These are phyloP conservation scores for Orychophragmus violaceus DNA, from an alignment of 345 rosid genomes.

Conservation along the genomic window DNA sequence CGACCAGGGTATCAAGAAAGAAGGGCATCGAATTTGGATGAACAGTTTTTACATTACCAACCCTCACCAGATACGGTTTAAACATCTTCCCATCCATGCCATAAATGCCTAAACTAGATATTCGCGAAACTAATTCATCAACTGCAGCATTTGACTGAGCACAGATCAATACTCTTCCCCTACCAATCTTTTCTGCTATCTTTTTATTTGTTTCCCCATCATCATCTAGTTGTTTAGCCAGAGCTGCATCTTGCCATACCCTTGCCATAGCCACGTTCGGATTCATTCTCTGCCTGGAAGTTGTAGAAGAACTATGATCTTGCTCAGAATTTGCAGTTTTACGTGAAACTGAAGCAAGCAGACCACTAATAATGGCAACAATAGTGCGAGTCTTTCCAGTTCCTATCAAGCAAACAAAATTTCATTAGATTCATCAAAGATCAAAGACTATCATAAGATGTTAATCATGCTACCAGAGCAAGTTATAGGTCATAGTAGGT, in stretches of 20 bases:
- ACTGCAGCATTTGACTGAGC: conserved; percentile 99
- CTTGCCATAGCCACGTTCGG: conserved; percentile 71
- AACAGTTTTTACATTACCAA: conserved; percentile 87
- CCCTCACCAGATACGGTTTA: conserved; percentile 93
- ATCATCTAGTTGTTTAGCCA: conserved; percentile 71
- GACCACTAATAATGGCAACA: conserved; percentile 82
- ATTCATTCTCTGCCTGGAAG: conserved; percentile 47
- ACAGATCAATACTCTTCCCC: conserved; percentile 83
- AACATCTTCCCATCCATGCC: conserved; percentile 84
- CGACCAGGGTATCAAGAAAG: conserved; percentile 89
- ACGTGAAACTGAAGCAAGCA: conserved; percentile 53
- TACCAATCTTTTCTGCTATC: conserved; percentile 40
- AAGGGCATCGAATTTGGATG: conserved; percentile 80
- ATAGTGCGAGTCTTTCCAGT: conserved; percentile 97
- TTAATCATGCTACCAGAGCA: no score
- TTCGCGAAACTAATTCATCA: conserved; percentile 90
- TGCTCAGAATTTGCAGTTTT: conserved; percentile 39
- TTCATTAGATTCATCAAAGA: neutral
- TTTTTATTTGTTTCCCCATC: conserved; percentile 42
- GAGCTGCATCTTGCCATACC: conserved; percentile 98
- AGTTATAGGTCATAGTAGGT: no score
- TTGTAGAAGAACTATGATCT: conserved; percentile 32
- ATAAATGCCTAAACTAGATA: conserved; percentile 67
- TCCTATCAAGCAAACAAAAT: conserved; percentile 38
- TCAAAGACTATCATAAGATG: neutral